Percentiles rank a stretch among this genome's conserved stretches.
These are phyloP conservation scores for Huntiella moniliformis DNA, from an alignment of 2,329 filamentous ascomycete species.

Conservation along the genomic window DNA sequence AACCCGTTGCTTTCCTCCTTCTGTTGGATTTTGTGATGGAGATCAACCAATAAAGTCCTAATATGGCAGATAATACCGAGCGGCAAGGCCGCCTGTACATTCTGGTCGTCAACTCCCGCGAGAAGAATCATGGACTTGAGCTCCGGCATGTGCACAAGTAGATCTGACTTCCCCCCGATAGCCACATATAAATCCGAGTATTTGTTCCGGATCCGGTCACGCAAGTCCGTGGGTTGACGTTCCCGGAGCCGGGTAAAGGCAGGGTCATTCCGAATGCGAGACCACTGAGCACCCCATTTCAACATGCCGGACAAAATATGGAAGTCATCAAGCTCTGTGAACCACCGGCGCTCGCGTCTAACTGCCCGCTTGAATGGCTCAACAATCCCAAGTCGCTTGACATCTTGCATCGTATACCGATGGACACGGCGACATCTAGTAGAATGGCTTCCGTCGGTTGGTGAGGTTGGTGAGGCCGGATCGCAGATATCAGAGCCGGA, in stretches of 20 bases:
- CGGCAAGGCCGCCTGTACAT: too few species aligned
- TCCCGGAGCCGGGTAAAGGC: constrained; percentile 34
- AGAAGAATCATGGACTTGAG: too few species aligned
- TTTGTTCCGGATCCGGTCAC: constrained; percentile 45
- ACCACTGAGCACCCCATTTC: constrained; percentile 44
- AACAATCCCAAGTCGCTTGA: constrained; percentile 38
- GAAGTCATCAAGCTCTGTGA: constrained; percentile 42
- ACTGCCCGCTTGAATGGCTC: constrained; percentile 44
- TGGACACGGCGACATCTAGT: constrained; percentile 32
- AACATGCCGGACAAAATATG: constrained; percentile 43
- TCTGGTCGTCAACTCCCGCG: too few species aligned
- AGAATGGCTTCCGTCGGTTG: constrained; percentile 17
- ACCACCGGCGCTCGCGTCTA: constrained; percentile 39
- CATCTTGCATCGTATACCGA: constrained; percentile 35
- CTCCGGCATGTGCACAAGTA: too few species aligned
- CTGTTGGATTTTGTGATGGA: too few species aligned
- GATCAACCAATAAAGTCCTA: too few species aligned
- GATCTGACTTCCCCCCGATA: background rate
- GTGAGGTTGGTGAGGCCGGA: constrained; percentile 5
- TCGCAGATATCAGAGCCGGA: too few species aligned
- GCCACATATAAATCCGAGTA: constrained; percentile 29
- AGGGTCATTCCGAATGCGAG: constrained; percentile 42
- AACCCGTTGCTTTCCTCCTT: too few species aligned
- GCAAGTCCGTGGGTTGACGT: constrained; percentile 42
- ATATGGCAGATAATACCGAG: too few species aligned